Base-by-base conservation (phyloP, 108 stramenopile species). In the Skeletonema tropicum region DNA sequence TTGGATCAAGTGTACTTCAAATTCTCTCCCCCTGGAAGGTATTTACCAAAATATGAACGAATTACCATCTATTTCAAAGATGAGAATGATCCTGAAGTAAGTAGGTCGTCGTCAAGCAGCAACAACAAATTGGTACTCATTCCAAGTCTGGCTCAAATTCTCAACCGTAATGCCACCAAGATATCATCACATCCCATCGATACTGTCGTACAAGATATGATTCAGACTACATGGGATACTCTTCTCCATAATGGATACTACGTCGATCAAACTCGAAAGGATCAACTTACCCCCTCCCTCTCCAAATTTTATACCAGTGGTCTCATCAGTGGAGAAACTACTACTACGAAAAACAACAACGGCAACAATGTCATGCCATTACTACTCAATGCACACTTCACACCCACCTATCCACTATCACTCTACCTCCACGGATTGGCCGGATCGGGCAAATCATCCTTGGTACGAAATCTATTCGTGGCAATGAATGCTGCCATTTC, bases 401-500 rank as follows among this genome's bases (percentile, higher is more conserved):
- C 64, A 36, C 91, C 91, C 12, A 84, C 75, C 15, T 65, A 69
- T 35, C 84, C 88, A 4, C 64, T 92, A 32, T 80, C 86, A 11
- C 74, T 88, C 7, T 92, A 92, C 73, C 68, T 92, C n/a, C 35
- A 74, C 52, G 91, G 91, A 11, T 80, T 71, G 31, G 88, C 91
- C 13, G 91, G 91, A 12, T 45, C 77, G 3, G 90, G 90, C 59
- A 92, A 92, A 72, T 85, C 84, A 21, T 76, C 78, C 5, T 68
- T 92, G 10, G 91, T 88, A 13, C 71, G 86, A 26, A 68, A 69
- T 55, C 68, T 92, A 35, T 72, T 82, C 11, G 71, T 81, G 10
- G 87, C 88, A 13, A 42, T 92, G 15, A 62, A 87, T 13, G 72
- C 59, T 11, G 70, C 88, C 25, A 77, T 92, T 11, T 81, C 75